Evolutionary conservation across 2,329 filamentous ascomycete species (phyloP).

Genomic region (Akanthomyces lecanii): DNA sequence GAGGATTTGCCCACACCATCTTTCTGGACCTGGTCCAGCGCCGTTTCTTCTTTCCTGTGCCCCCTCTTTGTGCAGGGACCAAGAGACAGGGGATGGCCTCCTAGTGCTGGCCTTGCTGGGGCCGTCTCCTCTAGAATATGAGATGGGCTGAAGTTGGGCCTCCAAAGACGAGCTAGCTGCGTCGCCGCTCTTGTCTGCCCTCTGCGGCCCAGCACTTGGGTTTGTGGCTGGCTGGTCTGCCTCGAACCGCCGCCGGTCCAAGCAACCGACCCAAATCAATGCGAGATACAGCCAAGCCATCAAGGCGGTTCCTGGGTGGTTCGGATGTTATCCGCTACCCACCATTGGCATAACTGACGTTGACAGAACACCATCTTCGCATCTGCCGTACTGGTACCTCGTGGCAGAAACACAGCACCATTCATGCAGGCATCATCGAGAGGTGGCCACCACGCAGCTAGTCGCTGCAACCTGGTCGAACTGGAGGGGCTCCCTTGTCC

Average conservation of each 20-base stretch:
- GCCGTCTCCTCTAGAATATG: neutral
- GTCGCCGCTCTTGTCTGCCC: constrained; percentile 1
- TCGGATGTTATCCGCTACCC: neutral
- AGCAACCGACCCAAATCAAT: neutral
- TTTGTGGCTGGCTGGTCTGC: neutral
- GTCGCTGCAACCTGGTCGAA: constrained; percentile 6
- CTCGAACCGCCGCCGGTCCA: neutral
- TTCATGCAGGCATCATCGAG: neutral
- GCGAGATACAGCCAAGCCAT: neutral
- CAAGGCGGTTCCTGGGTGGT: neutral
- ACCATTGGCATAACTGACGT: neutral
- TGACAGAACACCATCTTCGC: neutral
- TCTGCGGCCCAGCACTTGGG: neutral
- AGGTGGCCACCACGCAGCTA: neutral
- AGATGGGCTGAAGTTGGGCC: constrained; percentile 12
- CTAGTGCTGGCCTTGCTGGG: neutral
- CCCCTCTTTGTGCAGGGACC: neutral
- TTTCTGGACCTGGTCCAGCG: constrained; percentile 4
- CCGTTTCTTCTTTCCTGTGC: neutral
- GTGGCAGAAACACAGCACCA: neutral
- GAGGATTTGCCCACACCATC: constrained; percentile 7
- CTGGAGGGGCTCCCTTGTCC: constrained; percentile 3
- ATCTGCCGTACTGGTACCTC: neutral
- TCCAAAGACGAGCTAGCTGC: constrained; percentile 12
- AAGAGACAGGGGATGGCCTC: neutral